Evolutionary conservation across 31 red algal genomes (phyloP), one percentile per base, ranked within the genome.

Genomic region (Asparagopsis taxiformis): DNA sequence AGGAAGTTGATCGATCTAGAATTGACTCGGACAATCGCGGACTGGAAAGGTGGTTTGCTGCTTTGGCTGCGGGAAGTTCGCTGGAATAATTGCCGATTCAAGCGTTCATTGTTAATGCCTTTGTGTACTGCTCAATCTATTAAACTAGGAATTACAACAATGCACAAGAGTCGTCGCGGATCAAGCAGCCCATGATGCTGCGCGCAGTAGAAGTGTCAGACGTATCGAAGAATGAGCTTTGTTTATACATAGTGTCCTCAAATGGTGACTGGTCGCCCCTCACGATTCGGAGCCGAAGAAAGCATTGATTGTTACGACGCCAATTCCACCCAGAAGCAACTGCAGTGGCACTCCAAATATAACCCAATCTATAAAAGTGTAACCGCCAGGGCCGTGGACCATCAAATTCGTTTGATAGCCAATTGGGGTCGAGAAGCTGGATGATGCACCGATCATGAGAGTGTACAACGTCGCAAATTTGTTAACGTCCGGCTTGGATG

Each of bases 351-450:
- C 49, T 55, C 93, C 93, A 80, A 96, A 85, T 15, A 81, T 82
- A 23, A 96, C 55, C 86, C 85, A 91, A 59, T 96, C 93, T 32
- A 74, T 58, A 49, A 87, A 81, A 20, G 70, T 77, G 39, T 96
- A 96, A 1, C 86, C 86, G 7, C 85, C 93, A 15, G 93, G 79
- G 34, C 87, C 93, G 39, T 96, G 81, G 37, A 96, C 93, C 93
- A 96, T 91, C 10, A 91, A 65, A 76, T 96, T 96, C 10, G 93
- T 96, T 21, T 91, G 77, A 49, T 96, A 90, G 1, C 93, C 93
- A 29, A 91, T 97, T 43, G 88, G 87, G 1, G 87, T 86, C 20
- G 87, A 91, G 50, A 97, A 97, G 63, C 81, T 81, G 38, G 80
- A 71, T 26, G 80, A 91, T 26, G 87, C 87, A 8, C 87, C 93